Evolutionary conservation across 1,284 basidiomycete species (phyloP).

Genomic region (Kalmanozyma brasiliensis): DNA sequence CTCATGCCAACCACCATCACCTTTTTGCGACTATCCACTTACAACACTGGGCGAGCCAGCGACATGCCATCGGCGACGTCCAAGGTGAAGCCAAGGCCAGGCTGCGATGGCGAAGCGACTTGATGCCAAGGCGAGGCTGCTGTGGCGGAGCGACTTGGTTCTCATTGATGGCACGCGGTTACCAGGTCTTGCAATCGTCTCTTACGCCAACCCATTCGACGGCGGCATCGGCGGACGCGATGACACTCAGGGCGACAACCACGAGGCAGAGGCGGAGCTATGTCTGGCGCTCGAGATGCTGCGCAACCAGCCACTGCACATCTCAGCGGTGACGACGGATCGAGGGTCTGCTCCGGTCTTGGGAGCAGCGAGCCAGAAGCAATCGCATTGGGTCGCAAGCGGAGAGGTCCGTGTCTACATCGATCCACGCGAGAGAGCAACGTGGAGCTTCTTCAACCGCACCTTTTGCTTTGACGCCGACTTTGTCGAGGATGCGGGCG

Average conservation of each 20-base stretch:
- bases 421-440: slow-evolving; percentile 45
- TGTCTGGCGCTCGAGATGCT: slow-evolving; percentile 65
- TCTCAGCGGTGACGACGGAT: slow-evolving; percentile 26
- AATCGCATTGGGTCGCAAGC: slow-evolving; percentile 33
- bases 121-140: slow-evolving; percentile 49
- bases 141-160: slow-evolving; percentile 60
- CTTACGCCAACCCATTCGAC: slow-evolving; percentile 55
- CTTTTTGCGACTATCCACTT: too few species aligned
- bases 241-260: slow-evolving; percentile 5
- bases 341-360: slow-evolving; percentile 4
- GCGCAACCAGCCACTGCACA: slow-evolving; percentile 54
- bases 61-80: slow-evolving; percentile 11
- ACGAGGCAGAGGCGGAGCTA: slow-evolving; percentile 57
- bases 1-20: too few species aligned
- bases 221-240: background rate
- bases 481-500: slow-evolving; percentile 29
- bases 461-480: slow-evolving; percentile 52
- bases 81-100: slow-evolving; percentile 9
- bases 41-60: background rate
- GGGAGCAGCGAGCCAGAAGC: slow-evolving; percentile 1
- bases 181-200: slow-evolving; percentile 60
- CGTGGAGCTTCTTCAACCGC: slow-evolving; percentile 56
- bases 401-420: slow-evolving; percentile 50
- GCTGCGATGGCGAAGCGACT: slow-evolving; percentile 17
- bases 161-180: slow-evolving; percentile 60